Evolutionary conservation across 495 filamentous ascomycete genomes (phyloP), one percentile per base, ranked within the genome.

Genomic region (Bacidia rubella): DNA sequence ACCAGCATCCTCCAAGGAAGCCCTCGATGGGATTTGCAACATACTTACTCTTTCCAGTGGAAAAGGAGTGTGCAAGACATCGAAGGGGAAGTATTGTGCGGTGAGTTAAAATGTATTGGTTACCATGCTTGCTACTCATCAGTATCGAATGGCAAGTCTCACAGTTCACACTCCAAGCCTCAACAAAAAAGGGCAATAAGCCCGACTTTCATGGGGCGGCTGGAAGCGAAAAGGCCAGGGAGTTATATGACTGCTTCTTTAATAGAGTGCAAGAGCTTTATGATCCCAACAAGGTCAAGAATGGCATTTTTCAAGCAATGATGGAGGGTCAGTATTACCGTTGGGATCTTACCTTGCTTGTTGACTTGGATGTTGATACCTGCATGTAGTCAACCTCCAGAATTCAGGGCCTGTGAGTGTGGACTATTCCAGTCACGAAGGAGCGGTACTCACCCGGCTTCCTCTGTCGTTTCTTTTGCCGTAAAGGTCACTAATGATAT

Each of bases 281-380:
- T 63, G 65, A 69, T 3, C 65, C 78, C 7, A 87, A 88, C 15
- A 83, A 77, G 57, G 89, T 99, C 54, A 89, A 93, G 62, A 83
- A 97, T 62, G 93, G 93, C 12, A 80, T 95, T 32, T 99, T 97
- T 65, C 90, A 95, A 60, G 92, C 93, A 49, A 95, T 95, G 89
- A 99, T 97, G 92, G 85, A 96, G 60, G 92, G 96, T 53, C 41
- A 17, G 39, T n/a, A n/a, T n/a, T n/a, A n/a, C n/a, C 17, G 29
- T 2, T 2, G 11, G 20, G 24, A 9, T 35, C 21, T 12, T 25
- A 7, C 11, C 45, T 11, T 9, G 7, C 2, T 9, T 20, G 40
- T 10, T 5, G 32, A 40, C 17, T 27, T 29, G 17, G 52, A 54
- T 45, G 51, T 45, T 21, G 2, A 25, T 44, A n/a, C 24, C 19